Evolutionary conservation across 345 rosid species (phyloP).

Genomic region (Murraya koenigii): DNA sequence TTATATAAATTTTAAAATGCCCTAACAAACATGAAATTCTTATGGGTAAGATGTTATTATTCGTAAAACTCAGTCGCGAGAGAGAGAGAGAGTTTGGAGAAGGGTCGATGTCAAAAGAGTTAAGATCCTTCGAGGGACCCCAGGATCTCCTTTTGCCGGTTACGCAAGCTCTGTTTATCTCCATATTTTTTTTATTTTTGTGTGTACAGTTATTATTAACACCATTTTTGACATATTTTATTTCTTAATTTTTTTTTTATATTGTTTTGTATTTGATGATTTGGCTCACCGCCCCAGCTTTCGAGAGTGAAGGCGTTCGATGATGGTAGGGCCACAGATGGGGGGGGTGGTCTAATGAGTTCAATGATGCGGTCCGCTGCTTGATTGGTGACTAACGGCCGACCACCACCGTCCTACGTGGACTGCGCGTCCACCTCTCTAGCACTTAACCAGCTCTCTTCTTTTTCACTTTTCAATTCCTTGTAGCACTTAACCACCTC

Average conservation of each 20-base stretch:
- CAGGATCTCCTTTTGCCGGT: conserved; percentile 50
- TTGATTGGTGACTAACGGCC: conserved; percentile 66
- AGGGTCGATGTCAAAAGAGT: conserved; percentile 41
- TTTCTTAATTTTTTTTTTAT: neutral
- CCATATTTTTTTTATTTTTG: neutral
- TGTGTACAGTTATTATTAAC: no score
- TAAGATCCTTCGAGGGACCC: conserved; percentile 45
- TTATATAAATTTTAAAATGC: conserved; percentile 13
- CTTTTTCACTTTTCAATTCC: neutral
- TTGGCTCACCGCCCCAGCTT: conserved; percentile 43
- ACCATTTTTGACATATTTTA: no score
- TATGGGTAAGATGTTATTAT: conserved; percentile 17
- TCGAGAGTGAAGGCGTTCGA: conserved; percentile 5
- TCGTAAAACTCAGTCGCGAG: neutral
- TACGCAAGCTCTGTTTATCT: conserved; percentile 45
- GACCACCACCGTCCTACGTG: conserved; percentile 92
- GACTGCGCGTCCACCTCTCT: conserved; percentile 29
- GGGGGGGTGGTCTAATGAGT: conserved; percentile 24
- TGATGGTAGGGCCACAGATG: conserved; percentile 37
- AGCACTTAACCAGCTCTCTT: neutral
- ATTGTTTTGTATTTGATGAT: neutral
- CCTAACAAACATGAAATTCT: conserved; percentile 5
- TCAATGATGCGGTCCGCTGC: conserved; percentile 77
- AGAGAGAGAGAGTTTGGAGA: conserved; percentile 31
- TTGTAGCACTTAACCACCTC: neutral